Conservation (phyloP, 352 stramenopile genomes). For the Phytophthora pluvialis region DNA sequence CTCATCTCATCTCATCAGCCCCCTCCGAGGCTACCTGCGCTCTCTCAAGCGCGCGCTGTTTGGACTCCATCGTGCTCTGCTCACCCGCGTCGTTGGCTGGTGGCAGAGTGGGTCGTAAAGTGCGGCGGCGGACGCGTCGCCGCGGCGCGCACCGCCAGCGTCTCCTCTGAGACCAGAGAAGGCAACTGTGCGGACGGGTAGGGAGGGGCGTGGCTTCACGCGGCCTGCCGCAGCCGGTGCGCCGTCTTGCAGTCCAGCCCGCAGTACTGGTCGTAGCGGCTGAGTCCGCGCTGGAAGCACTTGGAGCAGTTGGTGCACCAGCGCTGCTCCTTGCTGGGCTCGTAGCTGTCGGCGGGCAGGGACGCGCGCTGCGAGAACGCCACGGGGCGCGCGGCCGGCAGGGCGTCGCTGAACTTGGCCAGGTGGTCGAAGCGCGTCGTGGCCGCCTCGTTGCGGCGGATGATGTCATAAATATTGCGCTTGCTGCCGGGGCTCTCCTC, state of each 20-base stretch:
- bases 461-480: conserved; percentile 62
- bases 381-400: conserved; percentile 1
- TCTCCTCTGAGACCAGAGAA: conserved; percentile 31
- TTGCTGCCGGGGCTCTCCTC: conserved; percentile 44
- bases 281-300: conserved; percentile 73
- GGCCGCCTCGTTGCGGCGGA: conserved; percentile 44
- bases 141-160: conserved; percentile 23
- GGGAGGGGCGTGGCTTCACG: conserved; percentile 40
- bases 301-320: conserved; percentile 85
- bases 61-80: neutral
- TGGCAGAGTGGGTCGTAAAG: conserved; percentile 27
- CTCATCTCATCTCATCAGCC: conserved; percentile 4
- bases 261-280: conserved; percentile 75
- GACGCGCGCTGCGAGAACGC: conserved; percentile 27
- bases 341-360: conserved; percentile 36
- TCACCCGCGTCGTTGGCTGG: conserved; percentile 4
- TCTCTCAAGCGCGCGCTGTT: conserved; percentile 1
- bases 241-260: conserved; percentile 76
- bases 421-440: conserved; percentile 28
- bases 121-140: conserved; percentile 27
- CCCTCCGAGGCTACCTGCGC: conserved; percentile 30
- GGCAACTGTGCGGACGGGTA: conserved; percentile 32
- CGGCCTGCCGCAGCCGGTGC: conserved; percentile 41
- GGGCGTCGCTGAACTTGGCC: conserved; percentile 29
- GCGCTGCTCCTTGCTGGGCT: conserved; percentile 72